Evolutionary conservation across 2,329 filamentous ascomycete species (phyloP).

Genomic region (Metarhizium sp.): DNA sequence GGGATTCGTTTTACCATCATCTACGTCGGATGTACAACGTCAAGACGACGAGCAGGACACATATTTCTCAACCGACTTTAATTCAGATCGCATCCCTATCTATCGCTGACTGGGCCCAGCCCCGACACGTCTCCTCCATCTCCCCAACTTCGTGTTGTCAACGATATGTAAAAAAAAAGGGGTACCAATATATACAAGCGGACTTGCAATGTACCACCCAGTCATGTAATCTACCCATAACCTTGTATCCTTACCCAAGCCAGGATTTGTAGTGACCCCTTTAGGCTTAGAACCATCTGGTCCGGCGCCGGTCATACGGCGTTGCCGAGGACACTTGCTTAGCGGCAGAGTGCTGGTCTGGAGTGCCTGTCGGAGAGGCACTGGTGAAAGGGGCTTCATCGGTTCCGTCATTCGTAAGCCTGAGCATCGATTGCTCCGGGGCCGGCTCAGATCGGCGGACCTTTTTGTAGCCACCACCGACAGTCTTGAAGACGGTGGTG

Average conservation of each 20-base stretch:
- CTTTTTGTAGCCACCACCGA: conserved; percentile 12
- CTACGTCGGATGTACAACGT: too few relatives aligned
- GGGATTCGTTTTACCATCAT: too few relatives aligned
- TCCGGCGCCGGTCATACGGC: neutral
- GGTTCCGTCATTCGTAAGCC: conserved; percentile 4
- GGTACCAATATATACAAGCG: neutral
- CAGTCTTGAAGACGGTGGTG: conserved; percentile 26
- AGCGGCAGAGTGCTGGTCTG: neutral
- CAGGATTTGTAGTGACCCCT: neutral
- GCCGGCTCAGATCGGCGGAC: neutral
- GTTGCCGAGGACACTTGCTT: neutral
- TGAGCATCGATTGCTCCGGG: neutral
- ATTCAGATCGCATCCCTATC: neutral
- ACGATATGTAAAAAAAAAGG: neutral
- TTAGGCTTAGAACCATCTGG: neutral
- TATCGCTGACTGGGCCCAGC: neutral
- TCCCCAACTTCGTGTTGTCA: neutral
- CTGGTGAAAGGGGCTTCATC: neutral
- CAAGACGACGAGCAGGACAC: too few relatives aligned
- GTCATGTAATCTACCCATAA: neutral
- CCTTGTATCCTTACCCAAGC: neutral
- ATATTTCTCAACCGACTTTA: neutral
- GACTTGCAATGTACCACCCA: neutral
- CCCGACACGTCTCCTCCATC: neutral
- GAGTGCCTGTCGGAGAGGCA: neutral